Evolutionary conservation across 768 basidiomycete species (phyloP), one percentile per base, ranked within the genome.

Genomic region (Tulasnella sp.): DNA sequence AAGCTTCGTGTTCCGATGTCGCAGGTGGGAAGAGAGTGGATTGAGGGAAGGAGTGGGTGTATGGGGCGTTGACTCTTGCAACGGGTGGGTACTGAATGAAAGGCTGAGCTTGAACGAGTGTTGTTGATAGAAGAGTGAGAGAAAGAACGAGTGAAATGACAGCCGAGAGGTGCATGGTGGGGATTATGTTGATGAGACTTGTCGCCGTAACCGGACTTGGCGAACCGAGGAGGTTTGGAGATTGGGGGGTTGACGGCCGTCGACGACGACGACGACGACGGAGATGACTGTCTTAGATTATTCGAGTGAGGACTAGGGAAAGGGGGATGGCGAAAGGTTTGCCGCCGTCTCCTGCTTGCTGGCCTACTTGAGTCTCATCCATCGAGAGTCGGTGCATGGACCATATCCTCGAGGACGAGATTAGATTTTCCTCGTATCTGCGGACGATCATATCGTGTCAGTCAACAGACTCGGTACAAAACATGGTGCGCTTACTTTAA

Each of bases 1-100:
- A 34, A 4, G 71, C 71, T n/a, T 72, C 45, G 37, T 19, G 6
- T 22, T 40, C 17, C 14, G 17, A 49, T 42, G 40, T 5, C 40
- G 71, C 71, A 22, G 71, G n/a, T 22, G 71, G 71, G 25, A 72
- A 72, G 40, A 72, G 38, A 14, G 29, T 34, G 17, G 40, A 72
- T 34, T 49, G 71, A 49, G 40, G 37, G 45, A 49, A 72, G 17
- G 71, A 72, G 45, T 72, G 71, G 38, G 40, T 49, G 40, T 72
- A 72, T 2, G 71, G 39, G n/a, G 29, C 71, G 71, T 52, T 52
- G 71, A 49, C 45, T 36, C 71, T 36, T 49, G 71, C 71, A 9
- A 72, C 71, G 29, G 40, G 71, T 34, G 71, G 71, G 22, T n/a
- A 42, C 39, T 42, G 37, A 34, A 42, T 49, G 40, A 40, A 42